Evolutionary conservation across 371 early-diverging fungal species (phyloP).

Genomic region (Mucor mucedo): DNA sequence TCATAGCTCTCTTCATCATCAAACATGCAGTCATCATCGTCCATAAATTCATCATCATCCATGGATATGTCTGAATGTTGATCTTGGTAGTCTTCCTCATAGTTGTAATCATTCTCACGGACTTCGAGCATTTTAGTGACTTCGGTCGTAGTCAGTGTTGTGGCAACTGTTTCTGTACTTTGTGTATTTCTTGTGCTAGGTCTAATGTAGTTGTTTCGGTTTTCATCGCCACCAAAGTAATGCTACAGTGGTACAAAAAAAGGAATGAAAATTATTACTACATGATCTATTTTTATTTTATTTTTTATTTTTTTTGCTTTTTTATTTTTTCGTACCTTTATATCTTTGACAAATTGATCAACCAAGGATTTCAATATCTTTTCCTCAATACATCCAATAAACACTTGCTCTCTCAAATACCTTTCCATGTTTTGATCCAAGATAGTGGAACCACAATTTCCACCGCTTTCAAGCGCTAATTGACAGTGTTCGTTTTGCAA

Average conservation of each 20-base stretch:
- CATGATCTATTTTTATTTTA: too few relatives aligned
- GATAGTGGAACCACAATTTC: conserved; percentile 21
- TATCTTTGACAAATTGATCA: conserved; percentile 6
- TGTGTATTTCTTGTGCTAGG: not conserved
- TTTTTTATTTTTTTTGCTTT: too few relatives aligned
- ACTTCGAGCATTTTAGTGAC: conserved; percentile 1
- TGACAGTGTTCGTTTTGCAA: conserved; percentile 6
- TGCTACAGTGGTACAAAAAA: not conserved
- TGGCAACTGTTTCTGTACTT: not conserved
- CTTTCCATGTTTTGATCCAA: conserved; percentile 21
- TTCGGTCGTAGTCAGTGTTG: not conserved
- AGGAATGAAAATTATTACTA: too few relatives aligned
- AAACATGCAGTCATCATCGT: not conserved
- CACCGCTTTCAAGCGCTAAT: conserved; percentile 12
- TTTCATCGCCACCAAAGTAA: conserved; percentile 1
- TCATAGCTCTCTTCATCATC: too few relatives aligned
- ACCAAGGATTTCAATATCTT: not conserved
- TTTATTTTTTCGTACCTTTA: not conserved
- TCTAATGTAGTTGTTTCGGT: not conserved
- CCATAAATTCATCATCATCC: not conserved
- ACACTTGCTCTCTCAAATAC: not conserved
- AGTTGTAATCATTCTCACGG: not conserved
- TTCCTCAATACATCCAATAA: conserved; percentile 1
- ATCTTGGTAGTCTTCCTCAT: not conserved
- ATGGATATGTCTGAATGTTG: not conserved